Evolutionary conservation across 352 stramenopile genomes (phyloP).

Genomic region (Labyrinthula sp.): DNA sequence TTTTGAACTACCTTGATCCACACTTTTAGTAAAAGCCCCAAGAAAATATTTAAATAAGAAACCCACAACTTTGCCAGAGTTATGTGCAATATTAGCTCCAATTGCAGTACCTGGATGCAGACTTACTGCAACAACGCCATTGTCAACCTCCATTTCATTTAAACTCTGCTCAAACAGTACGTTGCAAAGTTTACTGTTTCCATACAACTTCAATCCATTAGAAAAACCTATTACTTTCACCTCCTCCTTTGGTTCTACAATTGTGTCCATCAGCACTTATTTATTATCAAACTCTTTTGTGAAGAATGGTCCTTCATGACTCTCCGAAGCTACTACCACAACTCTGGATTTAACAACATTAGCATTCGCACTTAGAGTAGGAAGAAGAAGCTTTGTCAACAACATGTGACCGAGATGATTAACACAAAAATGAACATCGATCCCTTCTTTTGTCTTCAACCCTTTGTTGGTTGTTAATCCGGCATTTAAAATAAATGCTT

Average conservation of each 20-base stretch:
- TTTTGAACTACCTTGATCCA: conserved; percentile 14
- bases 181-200: conserved; percentile 20
- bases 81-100: conserved; percentile 5
- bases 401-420: conserved; percentile 18
- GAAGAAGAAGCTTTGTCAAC: conserved; percentile 9
- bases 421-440: conserved; percentile 5
- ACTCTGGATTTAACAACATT: conserved; percentile 13
- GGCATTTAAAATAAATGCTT: conserved; percentile 13
- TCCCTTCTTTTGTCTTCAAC: conserved; percentile 13
- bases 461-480: conserved; percentile 13
- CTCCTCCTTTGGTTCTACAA: background rate
- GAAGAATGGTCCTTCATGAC: conserved; percentile 12
- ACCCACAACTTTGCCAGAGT: background rate
- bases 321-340: conserved; percentile 4
- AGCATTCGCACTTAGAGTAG: conserved; percentile 4
- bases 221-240: background rate
- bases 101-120: conserved; percentile 11
- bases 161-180: conserved; percentile 22
- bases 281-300: no score
- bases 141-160: conserved; percentile 4
- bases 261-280: background rate
- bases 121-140: conserved; percentile 4
- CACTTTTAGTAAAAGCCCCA: conserved; percentile 14
- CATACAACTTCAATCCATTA: conserved; percentile 11
- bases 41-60: conserved; percentile 8